Base-by-base conservation (phyloP, 164 flowering plant species). In the Chimonanthus salicifolius region DNA sequence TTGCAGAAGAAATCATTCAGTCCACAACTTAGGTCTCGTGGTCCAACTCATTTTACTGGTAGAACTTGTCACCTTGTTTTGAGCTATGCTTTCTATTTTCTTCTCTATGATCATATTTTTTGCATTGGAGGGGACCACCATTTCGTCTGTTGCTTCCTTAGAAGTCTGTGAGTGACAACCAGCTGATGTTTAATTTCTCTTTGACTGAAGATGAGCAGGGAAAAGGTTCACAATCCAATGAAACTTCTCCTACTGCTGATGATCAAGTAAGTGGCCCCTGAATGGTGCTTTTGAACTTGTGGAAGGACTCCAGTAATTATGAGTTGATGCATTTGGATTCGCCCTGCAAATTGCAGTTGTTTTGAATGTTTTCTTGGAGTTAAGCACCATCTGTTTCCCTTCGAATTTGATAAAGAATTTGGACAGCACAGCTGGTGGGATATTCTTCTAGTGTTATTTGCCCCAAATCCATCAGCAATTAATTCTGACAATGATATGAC, bases 191-290 rank as follows among this genome's bases (percentile, higher is more conserved):
- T 44, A 8, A 10, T 69, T 74, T 74, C 16, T 47, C 15, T 11
- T 77, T 68, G 8, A 70, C 51, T 46, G 68, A 66, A 82, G 88
- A 79, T 51, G 63, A 15, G 45, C 73, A 62, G 75, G 85, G 80
- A 77, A 68, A 75, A 72, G 62, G 58, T 67, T 60, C 78, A 50
- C 58, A 75, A 62, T 66, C 62, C 58, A 62, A 65, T 58, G 83
- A 64, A 76, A 69, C 85, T 72, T 60, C 82, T 46, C 71, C 60
- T 69, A 62, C 62, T 8, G 74, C 49, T 72, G 85, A 80, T 77
- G 78, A 80, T 70, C 83, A 83, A 79, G 96, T 89, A 83, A 86
- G 90, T 78, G 44, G 50, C 46, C 8, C 47, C 44, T 33, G 20
- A 71, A 60, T 49, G 47, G 50, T 70, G n/a, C 20, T 67, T 69